Evolutionary conservation across 768 basidiomycete genomes (phyloP), one percentile per base, ranked within the genome.

Genomic region (Tylopilus vinaceipallidus): DNA sequence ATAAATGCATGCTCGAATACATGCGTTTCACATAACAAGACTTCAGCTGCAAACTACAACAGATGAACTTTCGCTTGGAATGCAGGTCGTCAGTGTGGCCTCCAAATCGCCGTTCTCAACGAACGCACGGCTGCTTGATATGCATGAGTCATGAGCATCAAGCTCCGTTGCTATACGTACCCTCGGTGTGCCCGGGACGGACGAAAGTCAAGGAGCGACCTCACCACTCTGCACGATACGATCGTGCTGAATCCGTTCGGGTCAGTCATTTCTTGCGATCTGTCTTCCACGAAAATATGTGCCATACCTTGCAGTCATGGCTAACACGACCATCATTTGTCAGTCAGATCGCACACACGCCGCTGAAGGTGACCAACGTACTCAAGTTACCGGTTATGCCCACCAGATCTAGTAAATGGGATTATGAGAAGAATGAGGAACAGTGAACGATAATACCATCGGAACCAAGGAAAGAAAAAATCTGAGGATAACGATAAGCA

Each of bases 181-280:
- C 53, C 43, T 30, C 29, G 0, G 6, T 9, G 19, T 2, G 12
- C 27, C 27, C 27, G 27, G 6, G 34, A 2, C 6, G 6, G 11
- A 20, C 11, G 40, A 30, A 55, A 9, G 4, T 9, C 22, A 9
- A 59, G 45, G 41, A 59, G 58, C 6, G 50, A 59, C 17, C 41
- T 56, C 43, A 59, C 57, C 4, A 37, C 51, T 36, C 47, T 53
- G 26, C 41, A 53, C 10, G 58, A 60, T 19, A 10, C 51, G 5
- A 60, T 60, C 16, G 39, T 51, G 11, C 58, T 60, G 40, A 33
- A 44, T 10, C 14, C 6, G 41, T 38, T 16, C 13, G 3, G 14
- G 13, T 26, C 22, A 42, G 34, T 42, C 38, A 29, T 17, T 16
- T 22, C 29, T 37, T 27, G 13, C 13, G 7, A 13, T 24, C 32